Conservation (phyloP, 1,284 basidiomycete genomes). For the Ustilago curta region DNA sequence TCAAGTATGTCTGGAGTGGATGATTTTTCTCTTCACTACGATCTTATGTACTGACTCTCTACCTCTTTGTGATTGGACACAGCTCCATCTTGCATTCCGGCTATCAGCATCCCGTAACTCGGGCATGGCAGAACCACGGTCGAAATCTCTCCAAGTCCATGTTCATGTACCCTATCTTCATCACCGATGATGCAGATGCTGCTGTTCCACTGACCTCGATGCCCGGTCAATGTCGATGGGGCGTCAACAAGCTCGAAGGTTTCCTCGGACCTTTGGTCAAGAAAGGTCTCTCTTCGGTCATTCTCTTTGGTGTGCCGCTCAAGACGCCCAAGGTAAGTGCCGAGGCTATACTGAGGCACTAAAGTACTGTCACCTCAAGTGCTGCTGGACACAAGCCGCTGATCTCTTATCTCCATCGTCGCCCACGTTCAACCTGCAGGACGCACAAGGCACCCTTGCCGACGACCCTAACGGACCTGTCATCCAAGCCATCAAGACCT, state of each 20-base stretch:
- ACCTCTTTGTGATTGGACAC: neutral
- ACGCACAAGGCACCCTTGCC: slow-evolving; percentile 83
- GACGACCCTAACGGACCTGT: slow-evolving; percentile 92
- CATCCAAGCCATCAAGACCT: slow-evolving; percentile 85
- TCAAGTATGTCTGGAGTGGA: slow-evolving; percentile 27
- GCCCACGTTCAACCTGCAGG: slow-evolving; percentile 75
- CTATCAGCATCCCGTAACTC: slow-evolving; percentile 61
- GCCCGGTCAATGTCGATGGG: slow-evolving; percentile 76
- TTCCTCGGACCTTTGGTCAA: slow-evolving; percentile 88
- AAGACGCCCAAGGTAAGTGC: slow-evolving; percentile 80
- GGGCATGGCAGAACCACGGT: slow-evolving; percentile 60
- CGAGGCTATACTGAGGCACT: neutral
- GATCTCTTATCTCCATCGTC: neutral
- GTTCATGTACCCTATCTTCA: slow-evolving; percentile 69
- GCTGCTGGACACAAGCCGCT: too few species aligned
- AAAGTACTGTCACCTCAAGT: too few species aligned
- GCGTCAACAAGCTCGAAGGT: slow-evolving; percentile 87
- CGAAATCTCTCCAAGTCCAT: slow-evolving; percentile 59
- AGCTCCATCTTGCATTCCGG: slow-evolving; percentile 62
- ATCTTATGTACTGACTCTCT: neutral
- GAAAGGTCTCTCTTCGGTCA: slow-evolving; percentile 91
- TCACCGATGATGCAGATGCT: slow-evolving; percentile 63
- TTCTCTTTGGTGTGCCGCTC: slow-evolving; percentile 95
- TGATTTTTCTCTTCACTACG: neutral
- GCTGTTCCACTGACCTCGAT: slow-evolving; percentile 54